Evolutionary conservation across 2,329 filamentous ascomycete genomes (phyloP), one percentile per base, ranked within the genome.

Genomic region (Zymoseptoria ardabiliae): DNA sequence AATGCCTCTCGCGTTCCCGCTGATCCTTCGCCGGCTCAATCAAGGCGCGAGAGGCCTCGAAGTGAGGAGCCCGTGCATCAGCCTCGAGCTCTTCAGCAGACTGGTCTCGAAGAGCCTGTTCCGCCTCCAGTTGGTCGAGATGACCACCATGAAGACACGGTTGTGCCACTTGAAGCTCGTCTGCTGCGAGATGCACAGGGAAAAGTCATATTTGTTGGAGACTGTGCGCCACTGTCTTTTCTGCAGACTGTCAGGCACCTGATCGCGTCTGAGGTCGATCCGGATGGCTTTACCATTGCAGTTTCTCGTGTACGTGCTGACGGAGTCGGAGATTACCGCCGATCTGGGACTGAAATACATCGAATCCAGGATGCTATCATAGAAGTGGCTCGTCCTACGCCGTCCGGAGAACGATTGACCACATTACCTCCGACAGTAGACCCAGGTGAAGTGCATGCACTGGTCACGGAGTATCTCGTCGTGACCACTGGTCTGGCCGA

Each of bases 201-300:
- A 5, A 81, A 81, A 58, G 76, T 80, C 54, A 81, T 82, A 66
- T 82, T 81, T 63, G 78, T 82, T 25, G 80, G 80, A 13, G 80
- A 82, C 60, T 81, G 78, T 45, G 79, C 79, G 35, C 80, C 79
- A 53, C 69, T 82, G 53, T 81, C 79, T 0, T 81, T 81, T 56
- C 64, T 81, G 41, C 79, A 81, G 64, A 81, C 78, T 57, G 78
- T 82, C 13, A 77, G 79, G 35, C 76, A 80, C 51, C 73, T 82
- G 5, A 76, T 81, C 7, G 76, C 77, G 3, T 74, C 75, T 10
- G 74, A 76, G 20, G 76, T 78, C 21, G 77, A 77, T 11, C 71
- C 73, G 13, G 75, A 52, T 71, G 63, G 56, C 8, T 62, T 67
- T 21, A 58, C 63, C 0, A 54, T 58, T 1, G 64, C 65, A 48